Evolutionary conservation across 106 monocot species (phyloP), one percentile per base, ranked within the genome.

Genomic region (Xerophyta viscosa): DNA sequence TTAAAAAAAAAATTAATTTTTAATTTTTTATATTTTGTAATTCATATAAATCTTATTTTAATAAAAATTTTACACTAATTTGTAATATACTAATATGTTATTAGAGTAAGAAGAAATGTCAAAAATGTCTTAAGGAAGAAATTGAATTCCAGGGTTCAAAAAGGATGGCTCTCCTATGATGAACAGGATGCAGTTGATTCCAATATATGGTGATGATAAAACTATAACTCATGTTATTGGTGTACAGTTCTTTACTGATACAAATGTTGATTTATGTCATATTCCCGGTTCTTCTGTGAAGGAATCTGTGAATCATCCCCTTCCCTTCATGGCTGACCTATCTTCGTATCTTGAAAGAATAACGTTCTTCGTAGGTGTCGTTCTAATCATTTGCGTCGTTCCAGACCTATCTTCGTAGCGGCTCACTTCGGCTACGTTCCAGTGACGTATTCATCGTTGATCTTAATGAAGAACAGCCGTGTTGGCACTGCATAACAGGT

Each of bases 371-470:
- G 20, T 87, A n/a, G 92, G 86, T 74, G 68, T 1, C 92, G 86
- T 13, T 86, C 92, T 20, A 86, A 86, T 8, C 66, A 86, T 47
- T 58, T 92, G 64, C 86, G 92, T 10, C 92, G 87, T 67, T 73
- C 86, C 0, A 33, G 86, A 0, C 83, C 92, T 13, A 86, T 80
- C 7, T 92, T 86, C 50, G 87, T 66, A 87, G 87, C 61, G 92
- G 92, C 0, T 86, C 92, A 13, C 73, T 92, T 8, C 48, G 92
- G 15, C 51, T 92, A 30, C 71, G 92, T 15, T 92, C 92, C 1
- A 87, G 82, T 46, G 92, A 92, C 37, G 92, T 92, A 56, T 92
- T 74, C 66, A 92, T 83, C 0, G 63, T 92, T 70, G 92, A 92
- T 61, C 52, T 83, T 26, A 80, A 78, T 27, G 92, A 87, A 53